Percentiles rank a stretch among this genome's conserved stretches.
phyloP scores from a whole-genome alignment of 1,139 yeast genomes.

The Debaryomycetaceae sp. region DNA sequence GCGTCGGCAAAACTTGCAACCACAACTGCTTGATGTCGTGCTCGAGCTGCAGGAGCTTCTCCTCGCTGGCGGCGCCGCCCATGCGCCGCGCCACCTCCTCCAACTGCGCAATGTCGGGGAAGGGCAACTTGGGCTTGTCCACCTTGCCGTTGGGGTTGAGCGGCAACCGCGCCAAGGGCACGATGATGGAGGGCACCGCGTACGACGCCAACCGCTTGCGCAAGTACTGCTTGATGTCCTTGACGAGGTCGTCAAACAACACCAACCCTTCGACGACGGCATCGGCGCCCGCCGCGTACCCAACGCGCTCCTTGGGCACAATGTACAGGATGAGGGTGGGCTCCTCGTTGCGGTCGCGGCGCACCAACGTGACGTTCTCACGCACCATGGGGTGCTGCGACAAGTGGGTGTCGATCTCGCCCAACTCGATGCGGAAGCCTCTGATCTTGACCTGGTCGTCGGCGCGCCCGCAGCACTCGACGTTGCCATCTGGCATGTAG shows the following conservation, averaged over 20 bases:
- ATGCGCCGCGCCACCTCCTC: constrained; percentile 55
- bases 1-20: constrained; percentile 79
- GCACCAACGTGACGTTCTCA: constrained; percentile 89
- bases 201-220: constrained; percentile 88
- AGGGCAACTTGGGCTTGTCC: constrained; percentile 94
- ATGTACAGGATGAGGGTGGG: constrained; percentile 86
- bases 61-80: constrained; percentile 41
- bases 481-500: constrained; percentile 93
- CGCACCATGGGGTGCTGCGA: constrained; percentile 90
- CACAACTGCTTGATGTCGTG: constrained; percentile 72
- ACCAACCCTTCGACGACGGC: constrained; percentile 79
- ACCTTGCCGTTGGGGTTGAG: constrained; percentile 98
- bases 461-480: constrained; percentile 98
- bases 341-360: constrained; percentile 89
- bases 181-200: constrained; percentile 88
- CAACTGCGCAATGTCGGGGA: constrained; percentile 87
- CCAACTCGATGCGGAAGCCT: constrained; percentile 96
- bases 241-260: constrained; percentile 68
- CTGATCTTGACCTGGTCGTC: constrained; percentile 98
- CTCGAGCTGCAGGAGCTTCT: constrained; percentile 58
- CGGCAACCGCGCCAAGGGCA: constrained; percentile 82
- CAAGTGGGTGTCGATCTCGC: constrained; percentile 96
- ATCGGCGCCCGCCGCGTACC: constrained; percentile 25
- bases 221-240: constrained; percentile 75
- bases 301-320: constrained; percentile 65